These are phyloP conservation scores for Bruguiera parviflora DNA, from an alignment of 345 rosid genomes.

Conservation along the genomic window DNA sequence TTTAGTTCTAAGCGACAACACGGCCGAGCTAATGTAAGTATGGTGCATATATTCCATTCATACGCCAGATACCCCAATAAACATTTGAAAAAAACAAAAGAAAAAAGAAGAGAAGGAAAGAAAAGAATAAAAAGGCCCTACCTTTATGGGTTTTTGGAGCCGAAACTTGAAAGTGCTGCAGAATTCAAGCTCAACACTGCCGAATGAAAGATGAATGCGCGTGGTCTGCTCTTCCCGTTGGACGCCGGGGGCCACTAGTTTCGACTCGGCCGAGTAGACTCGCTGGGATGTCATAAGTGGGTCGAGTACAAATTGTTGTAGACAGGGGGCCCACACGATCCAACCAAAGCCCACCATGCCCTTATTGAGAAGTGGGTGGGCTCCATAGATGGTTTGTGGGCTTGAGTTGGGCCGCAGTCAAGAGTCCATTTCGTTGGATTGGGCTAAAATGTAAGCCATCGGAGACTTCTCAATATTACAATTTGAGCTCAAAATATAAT, in stretches of 20 bases:
- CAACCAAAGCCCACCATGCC: too few species aligned
- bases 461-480: too few species aligned
- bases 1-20: conserved; percentile 39
- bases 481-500: too few species aligned
- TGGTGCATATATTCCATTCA: conserved; percentile 35
- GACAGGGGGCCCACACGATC: too few species aligned
- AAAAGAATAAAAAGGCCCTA: conserved; percentile 5
- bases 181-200: too few species aligned
- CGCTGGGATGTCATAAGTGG: not conserved
- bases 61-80: not conserved
- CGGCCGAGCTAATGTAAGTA: conserved; percentile 45
- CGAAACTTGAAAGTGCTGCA: conserved; percentile 7
- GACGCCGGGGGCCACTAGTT: not conserved
- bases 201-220: too few species aligned
- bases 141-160: conserved; percentile 22
- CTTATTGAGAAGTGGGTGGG: too few species aligned
- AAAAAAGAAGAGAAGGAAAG: not conserved
- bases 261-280: conserved; percentile 11
- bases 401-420: too few species aligned
- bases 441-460: too few species aligned
- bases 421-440: too few species aligned
- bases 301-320: too few species aligned
- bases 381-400: too few species aligned
- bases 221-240: not conserved
- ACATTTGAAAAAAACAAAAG: not conserved